Conservation (phyloP, 108 stramenopile species). For the Asterionellopsis glacialis region DNA sequence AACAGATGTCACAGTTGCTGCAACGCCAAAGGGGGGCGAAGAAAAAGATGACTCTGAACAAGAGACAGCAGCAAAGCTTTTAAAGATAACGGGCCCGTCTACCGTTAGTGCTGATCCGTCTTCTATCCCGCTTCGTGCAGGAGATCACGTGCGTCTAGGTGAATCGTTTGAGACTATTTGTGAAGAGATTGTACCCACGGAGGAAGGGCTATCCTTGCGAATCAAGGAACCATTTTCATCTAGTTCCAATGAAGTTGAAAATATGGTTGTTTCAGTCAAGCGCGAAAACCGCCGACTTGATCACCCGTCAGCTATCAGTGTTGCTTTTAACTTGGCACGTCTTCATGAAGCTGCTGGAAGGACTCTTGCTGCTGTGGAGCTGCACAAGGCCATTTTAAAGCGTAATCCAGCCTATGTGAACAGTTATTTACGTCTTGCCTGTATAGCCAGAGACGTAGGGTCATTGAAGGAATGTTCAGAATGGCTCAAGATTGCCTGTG, state of each 20-base stretch:
- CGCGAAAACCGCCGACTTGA: conserved; percentile 58
- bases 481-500: conserved; percentile 82
- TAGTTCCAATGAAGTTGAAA: conserved; percentile 6
- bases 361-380: conserved; percentile 71
- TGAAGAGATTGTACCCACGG: conserved; percentile 20
- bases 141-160: conserved; percentile 36
- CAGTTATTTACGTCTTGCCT: conserved; percentile 78
- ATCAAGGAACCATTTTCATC: conserved; percentile 37
- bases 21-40: background rate
- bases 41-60: background rate
- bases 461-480: conserved; percentile 79
- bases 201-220: conserved; percentile 17
- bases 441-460: conserved; percentile 84
- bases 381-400: conserved; percentile 85
- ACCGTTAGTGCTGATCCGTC: background rate
- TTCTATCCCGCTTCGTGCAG: conserved; percentile 14
- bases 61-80: background rate
- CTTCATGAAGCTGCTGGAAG: conserved; percentile 74
- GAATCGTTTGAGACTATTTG: conserved; percentile 28
- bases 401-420: conserved; percentile 82
- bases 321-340: conserved; percentile 84
- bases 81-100: background rate
- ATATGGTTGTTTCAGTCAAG: conserved; percentile 29
- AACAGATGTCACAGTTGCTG: background rate
- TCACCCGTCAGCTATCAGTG: conserved; percentile 54